Evolutionary conservation across 2,329 filamentous ascomycete genomes (phyloP).

Genomic region (Cordyceps farinosa): DNA sequence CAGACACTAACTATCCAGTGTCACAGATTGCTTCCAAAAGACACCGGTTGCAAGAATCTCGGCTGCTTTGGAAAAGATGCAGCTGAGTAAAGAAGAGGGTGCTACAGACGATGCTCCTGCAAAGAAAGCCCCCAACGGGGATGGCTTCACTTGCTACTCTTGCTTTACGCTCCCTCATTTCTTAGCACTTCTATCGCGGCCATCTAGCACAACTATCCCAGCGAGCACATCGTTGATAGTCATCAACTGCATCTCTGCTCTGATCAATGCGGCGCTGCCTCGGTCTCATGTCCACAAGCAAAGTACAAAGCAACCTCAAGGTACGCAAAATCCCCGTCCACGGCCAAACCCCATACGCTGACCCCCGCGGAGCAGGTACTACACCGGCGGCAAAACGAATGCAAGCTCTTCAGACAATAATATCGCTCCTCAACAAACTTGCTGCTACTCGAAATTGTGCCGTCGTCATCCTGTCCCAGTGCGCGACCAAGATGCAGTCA

Average conservation of each 20-base stretch:
- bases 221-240: constrained; percentile 64
- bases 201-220: constrained; percentile 62
- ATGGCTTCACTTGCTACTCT: constrained; percentile 45
- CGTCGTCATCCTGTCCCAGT: constrained; percentile 73
- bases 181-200: constrained; percentile 68
- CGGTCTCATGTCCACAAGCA: constrained; percentile 45
- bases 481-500: constrained; percentile 72
- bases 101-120: constrained; percentile 16
- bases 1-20: constrained; percentile 3
- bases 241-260: constrained; percentile 72
- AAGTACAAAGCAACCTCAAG: constrained; percentile 38
- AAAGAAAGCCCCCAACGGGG: constrained; percentile 23
- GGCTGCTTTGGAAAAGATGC: constrained; percentile 25
- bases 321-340: constrained; percentile 25
- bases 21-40: constrained; percentile 47
- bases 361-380: constrained; percentile 28
- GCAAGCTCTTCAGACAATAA: constrained; percentile 58
- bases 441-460: constrained; percentile 70
- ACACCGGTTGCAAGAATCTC: constrained; percentile 29
- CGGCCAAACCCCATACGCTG: not conserved
- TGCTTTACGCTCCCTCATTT: constrained; percentile 65
- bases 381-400: constrained; percentile 41
- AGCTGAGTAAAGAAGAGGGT: constrained; percentile 16
- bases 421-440: constrained; percentile 69
- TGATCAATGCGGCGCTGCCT: constrained; percentile 75